phyloP scores from a whole-genome alignment of 2,329 filamentous ascomycete genomes.

The Monosporascus sp. region DNA sequence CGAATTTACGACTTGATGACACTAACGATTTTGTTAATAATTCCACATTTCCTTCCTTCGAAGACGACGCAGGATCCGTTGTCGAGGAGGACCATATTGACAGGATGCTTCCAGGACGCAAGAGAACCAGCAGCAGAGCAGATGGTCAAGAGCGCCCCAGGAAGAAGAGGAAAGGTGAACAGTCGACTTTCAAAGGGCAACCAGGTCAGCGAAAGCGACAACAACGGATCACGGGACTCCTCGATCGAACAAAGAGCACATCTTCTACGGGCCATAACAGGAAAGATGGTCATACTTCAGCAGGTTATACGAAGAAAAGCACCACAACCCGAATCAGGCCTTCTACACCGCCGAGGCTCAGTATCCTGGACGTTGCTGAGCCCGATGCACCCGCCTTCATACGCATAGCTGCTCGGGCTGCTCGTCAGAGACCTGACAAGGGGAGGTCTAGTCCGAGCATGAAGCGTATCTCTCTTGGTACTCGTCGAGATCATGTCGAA shows the following conservation, averaged over 20 bases:
- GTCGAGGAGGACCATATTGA: constrained; percentile 51
- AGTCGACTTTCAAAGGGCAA: constrained; percentile 25
- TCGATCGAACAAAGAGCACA: constrained; percentile 15
- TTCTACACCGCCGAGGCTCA: constrained; percentile 41
- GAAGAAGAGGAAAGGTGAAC: constrained; percentile 27
- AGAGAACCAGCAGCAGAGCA: constrained; percentile 30
- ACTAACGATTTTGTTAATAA: constrained; percentile 3
- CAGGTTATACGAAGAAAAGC: constrained; percentile 7
- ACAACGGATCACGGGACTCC: constrained; percentile 25
- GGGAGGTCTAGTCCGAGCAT: constrained; percentile 50
- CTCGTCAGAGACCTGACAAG: constrained; percentile 38
- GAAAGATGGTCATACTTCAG: neutral
- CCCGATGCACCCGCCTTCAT: constrained; percentile 52
- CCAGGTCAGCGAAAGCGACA: constrained; percentile 20
- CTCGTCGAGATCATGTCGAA: constrained; percentile 56
- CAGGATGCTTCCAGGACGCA: constrained; percentile 41
- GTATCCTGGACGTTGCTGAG: constrained; percentile 58
- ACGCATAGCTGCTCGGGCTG: constrained; percentile 56
- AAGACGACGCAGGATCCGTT: constrained; percentile 33
- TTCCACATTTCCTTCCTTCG: constrained; percentile 13
- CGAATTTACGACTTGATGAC: constrained; percentile 17
- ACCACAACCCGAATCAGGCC: constrained; percentile 3
- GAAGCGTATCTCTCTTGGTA: constrained; percentile 58
- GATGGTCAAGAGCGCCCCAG: constrained; percentile 18
- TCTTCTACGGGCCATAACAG: constrained; percentile 1